These are phyloP conservation scores for Gynochthodes officinalis DNA, from an alignment of 257 asterid species.

Conservation along the genomic window DNA sequence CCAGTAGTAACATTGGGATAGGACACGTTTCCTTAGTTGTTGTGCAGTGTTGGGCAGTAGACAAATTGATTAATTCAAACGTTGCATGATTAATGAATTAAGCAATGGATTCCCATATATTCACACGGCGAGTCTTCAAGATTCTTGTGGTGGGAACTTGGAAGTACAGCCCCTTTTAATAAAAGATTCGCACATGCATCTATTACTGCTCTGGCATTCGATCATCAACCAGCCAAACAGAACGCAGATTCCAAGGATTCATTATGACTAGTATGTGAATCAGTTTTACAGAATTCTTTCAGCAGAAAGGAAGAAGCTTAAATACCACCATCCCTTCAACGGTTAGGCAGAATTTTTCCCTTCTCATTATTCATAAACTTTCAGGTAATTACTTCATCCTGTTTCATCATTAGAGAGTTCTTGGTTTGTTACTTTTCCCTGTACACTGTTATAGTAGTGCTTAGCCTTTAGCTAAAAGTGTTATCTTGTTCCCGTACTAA, in stretches of 20 bases:
- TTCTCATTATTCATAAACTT: neutral
- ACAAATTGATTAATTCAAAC: no score
- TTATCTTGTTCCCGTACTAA: neutral
- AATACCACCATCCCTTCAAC: neutral
- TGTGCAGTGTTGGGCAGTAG: no score
- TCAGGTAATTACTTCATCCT: neutral
- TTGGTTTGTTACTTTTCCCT: neutral
- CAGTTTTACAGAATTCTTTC: no score
- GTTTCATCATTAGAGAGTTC: no score
- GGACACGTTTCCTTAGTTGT: no score
- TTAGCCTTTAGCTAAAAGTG: neutral
- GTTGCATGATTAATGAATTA: no score
- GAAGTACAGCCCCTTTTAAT: no score
- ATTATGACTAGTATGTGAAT: no score
- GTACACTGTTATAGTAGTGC: neutral
- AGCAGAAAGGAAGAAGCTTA: no score
- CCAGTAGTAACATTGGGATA: no score
- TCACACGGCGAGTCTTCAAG: neutral
- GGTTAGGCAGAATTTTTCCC: no score
- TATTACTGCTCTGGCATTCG: neutral
- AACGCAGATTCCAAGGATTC: neutral
- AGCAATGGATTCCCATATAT: neutral
- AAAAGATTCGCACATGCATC: slow-evolving; percentile 1
- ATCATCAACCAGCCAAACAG: neutral
- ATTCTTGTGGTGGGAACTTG: neutral